Evolutionary conservation across 2,329 filamentous ascomycete species (phyloP).

Genomic region (Trichophyton equinum): DNA sequence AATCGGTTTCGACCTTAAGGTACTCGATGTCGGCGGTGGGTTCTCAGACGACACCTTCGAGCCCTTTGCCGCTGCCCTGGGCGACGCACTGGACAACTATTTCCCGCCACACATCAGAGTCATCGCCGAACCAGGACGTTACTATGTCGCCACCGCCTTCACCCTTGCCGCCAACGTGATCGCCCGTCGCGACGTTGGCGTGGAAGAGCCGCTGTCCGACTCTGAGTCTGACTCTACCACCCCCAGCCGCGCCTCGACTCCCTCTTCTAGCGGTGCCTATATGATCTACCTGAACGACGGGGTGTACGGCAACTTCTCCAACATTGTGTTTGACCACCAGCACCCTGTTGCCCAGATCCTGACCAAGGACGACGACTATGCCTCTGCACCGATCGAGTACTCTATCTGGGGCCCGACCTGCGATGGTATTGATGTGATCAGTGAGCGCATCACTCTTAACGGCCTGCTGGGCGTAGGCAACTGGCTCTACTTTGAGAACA

Average conservation of each 20-base stretch:
- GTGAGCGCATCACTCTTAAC: constrained; percentile 63
- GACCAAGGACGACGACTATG: constrained; percentile 48
- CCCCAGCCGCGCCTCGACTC: not conserved
- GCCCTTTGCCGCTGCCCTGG: constrained; percentile 69
- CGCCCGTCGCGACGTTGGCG: constrained; percentile 66
- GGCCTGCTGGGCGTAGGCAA: constrained; percentile 79
- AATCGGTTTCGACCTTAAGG: constrained; percentile 69
- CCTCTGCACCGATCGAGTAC: constrained; percentile 55
- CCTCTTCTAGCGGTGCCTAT: constrained; percentile 51
- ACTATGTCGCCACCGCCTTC: constrained; percentile 88
- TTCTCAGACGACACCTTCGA: constrained; percentile 89
- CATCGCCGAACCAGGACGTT: constrained; percentile 92
- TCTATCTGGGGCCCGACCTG: constrained; percentile 98
- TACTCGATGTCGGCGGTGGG: constrained; percentile 85
- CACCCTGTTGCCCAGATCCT: constrained; percentile 75
- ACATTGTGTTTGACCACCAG: constrained; percentile 99
- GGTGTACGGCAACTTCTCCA: constrained; percentile 95
- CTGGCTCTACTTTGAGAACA: constrained; percentile 97
- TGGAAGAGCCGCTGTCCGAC: constrained; percentile 9
- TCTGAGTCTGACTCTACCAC: constrained; percentile 38
- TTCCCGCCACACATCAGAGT: constrained; percentile 74
- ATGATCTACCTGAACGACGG: constrained; percentile 98
- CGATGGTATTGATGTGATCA: constrained; percentile 93
- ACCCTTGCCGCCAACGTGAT: constrained; percentile 94
- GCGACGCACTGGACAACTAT: constrained; percentile 68